Evolutionary conservation across 345 rosid species (phyloP), one percentile per base, ranked within the genome.

Genomic region (Arabidopsis arenosa): DNA sequence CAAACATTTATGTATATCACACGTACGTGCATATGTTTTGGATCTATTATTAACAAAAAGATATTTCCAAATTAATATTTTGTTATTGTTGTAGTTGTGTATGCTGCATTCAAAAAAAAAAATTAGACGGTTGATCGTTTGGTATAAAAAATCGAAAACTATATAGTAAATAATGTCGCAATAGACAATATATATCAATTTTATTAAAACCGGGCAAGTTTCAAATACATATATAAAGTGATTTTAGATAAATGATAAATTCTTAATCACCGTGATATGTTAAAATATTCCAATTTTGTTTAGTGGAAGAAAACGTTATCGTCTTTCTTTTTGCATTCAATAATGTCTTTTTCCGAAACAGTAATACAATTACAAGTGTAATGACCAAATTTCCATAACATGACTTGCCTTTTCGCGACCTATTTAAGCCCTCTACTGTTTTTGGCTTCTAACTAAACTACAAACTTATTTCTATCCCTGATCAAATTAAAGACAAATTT

Each of bases 351-450:
- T 52, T 40, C 26, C 9, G 15, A 9, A 52, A 72, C 33, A 61
- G 33, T 51, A 54, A 56, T 65, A 65, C 28, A 44, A 56, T 65
- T 64, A 65, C 66, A 56, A 26, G 58, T 65, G 57, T 35, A 74
- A 2, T 74, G 71, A 64, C 47, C 77, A 73, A 4, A 30, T 9
- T 39, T 41, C 32, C 51, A 52, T 18, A 70, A 48, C 48, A 60
- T 18, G 32, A 61, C 48, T 32, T 76, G 75, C 75, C 80, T 76
- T 76, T 76, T 68, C 75, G 80, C 58, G 32, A 4, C 64, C 49
- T 23, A 52, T 44, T 68, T 35, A 62, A 69, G 80, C 64, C 64
- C 75, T 76, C 59, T 53, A 43, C 65, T 62, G 58, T 62, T 76
- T 69, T 76, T 76, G 80, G 56, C 58, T 51, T 61, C 70, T 76